Evolutionary conservation across 1,284 basidiomycete genomes (phyloP), one percentile per base, ranked within the genome.

Genomic region (Leccinum huronense): DNA sequence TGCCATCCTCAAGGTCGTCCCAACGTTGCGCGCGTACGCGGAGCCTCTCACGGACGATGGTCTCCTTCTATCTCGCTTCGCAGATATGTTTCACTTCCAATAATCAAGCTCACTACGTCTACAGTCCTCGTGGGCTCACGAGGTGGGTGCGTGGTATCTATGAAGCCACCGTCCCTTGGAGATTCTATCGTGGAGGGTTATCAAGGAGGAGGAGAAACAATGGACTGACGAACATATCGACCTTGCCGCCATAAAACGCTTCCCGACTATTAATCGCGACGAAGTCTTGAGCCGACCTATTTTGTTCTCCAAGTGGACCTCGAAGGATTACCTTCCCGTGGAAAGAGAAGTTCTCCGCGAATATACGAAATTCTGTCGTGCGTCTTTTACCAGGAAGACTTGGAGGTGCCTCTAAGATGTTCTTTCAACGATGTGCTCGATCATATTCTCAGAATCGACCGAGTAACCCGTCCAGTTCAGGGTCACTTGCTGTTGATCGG

Each of bases 1-100:
- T 61, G 97, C 95, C 14, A 82, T 97, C 38, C 90, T 99, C 74
- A 99, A 99, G 78, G 95, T 98, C 63, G 84, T 97, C 7, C 97
- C 97, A 31, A 95, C 91, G 68, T 84, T 99, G 54, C 90, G 96
- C 27, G 91, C 95, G 27, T 97, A 96, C 75, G 87, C 96, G 1
- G 95, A 97, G 63, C 91, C 97, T 3, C 88, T 99, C 68, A 99
- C 97, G 16, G 91, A 95, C 70, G 95, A 99, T 99, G 97, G 97
- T 99, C 63, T 81, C 88, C 6, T 95, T 99, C 79, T 99, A 97
- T 77, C 84, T 96, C 51, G 91, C 90, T 0, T 98, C 97, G 9
- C 97, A 99, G 78, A 90, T 89, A 70, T 88, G 87, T 10, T 99
- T 99, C 80, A 99, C 97, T 0, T 91, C 96, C 16, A 97, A 99